phyloP scores from a whole-genome alignment of 306 rosid species.

The Dryas alaskensis region DNA sequence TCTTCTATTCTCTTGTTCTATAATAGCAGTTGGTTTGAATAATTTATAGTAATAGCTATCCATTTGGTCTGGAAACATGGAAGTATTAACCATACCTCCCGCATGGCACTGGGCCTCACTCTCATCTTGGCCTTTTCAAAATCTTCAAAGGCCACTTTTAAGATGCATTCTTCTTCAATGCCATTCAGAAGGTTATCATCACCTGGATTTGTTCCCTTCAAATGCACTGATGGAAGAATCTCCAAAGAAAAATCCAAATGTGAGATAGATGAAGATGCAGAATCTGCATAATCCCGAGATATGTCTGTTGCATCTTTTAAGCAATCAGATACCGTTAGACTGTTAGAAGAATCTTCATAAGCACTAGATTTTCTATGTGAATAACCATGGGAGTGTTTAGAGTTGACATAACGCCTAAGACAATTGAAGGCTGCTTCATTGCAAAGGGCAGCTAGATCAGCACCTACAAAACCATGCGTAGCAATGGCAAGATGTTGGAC shows the following conservation, averaged over 20 bases:
- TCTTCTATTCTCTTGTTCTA: no score
- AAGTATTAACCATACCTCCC: constrained; percentile 62
- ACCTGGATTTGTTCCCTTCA: constrained; percentile 33
- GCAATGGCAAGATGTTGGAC: constrained; percentile 68
- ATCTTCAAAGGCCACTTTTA: constrained; percentile 66
- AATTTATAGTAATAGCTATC: neutral
- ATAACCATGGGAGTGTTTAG: constrained; percentile 29
- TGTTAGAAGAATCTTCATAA: constrained; percentile 29
- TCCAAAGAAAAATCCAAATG: constrained; percentile 34
- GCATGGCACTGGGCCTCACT: constrained; percentile 97
- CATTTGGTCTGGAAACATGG: constrained; percentile 15
- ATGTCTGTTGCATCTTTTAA: constrained; percentile 26
- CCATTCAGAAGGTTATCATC: constrained; percentile 25
- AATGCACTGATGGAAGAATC: constrained; percentile 25
- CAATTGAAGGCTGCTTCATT: constrained; percentile 72
- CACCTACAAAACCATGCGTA: constrained; percentile 92
- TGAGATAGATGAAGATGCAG: constrained; percentile 40
- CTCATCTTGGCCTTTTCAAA: constrained; percentile 74
- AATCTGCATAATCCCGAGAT: constrained; percentile 31
- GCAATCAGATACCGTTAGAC: constrained; percentile 24
- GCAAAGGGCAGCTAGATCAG: constrained; percentile 84
- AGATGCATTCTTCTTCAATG: constrained; percentile 38
- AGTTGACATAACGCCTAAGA: constrained; percentile 47
- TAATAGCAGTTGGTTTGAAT: neutral
- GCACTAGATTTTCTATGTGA: constrained; percentile 20